phyloP scores from a whole-genome alignment of 306 rosid genomes.

The Carpinus viminea region DNA sequence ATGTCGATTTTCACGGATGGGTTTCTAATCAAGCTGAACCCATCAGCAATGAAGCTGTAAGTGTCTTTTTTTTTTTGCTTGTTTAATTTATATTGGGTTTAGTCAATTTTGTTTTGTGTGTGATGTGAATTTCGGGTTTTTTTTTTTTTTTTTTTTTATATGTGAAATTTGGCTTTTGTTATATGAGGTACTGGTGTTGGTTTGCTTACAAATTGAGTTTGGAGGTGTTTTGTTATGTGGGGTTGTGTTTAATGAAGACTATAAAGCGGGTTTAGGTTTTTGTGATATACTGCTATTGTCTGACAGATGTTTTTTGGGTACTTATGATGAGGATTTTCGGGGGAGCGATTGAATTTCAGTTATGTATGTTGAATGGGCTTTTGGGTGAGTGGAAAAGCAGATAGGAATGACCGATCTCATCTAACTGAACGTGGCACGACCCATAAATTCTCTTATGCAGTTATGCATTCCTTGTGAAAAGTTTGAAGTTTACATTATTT shows the following conservation, averaged over 20 bases:
- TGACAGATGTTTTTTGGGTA: too few relatives aligned
- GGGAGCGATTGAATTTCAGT: not conserved
- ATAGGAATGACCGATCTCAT: not conserved
- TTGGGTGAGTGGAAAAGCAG: not conserved
- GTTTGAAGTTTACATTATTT: not conserved
- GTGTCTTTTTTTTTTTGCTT: not conserved
- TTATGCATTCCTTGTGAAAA: not conserved
- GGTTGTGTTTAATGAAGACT: not conserved
- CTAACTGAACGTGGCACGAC: not conserved
- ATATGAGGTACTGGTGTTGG: not conserved
- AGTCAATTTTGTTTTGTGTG: not conserved
- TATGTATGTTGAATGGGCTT: not conserved
- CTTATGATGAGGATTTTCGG: not conserved
- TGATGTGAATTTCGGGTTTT: not conserved
- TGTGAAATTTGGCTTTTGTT: not conserved
- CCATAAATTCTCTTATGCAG: not conserved
- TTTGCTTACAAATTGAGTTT: not conserved
- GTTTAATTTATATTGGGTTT: not conserved
- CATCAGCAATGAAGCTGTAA: conserved; percentile 31
- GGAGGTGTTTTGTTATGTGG: not conserved
- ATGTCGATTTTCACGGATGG: conserved; percentile 31
- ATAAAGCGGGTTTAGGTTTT: not conserved
- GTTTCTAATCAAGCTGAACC: conserved; percentile 30
- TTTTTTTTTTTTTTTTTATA: not conserved
- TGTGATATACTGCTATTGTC: not conserved